Evolutionary conservation across 805 yeast species (phyloP), one percentile per base, ranked within the genome.

Genomic region (Candida maris): DNA sequence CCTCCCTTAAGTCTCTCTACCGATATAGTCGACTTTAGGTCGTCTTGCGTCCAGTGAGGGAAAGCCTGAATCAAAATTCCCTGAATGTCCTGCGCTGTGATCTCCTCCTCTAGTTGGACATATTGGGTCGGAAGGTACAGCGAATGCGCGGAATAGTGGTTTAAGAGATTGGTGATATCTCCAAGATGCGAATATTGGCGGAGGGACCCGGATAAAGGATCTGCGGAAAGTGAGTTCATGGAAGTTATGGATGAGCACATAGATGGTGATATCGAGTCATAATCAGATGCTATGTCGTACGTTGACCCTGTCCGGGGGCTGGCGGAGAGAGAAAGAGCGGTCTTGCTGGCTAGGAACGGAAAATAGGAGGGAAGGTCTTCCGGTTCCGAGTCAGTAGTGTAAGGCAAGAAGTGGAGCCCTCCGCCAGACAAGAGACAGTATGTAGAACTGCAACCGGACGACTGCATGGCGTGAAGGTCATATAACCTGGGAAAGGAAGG

Each of bases 1-100:
- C 84, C 84, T 1, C 84, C 84, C 0, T 81, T 75, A 21, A 77
- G 54, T 37, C 70, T 70, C 31, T 60, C 59, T 14, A 76, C 58
- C 8, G 47, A 27, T 6, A 77, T 62, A 4, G 59, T 38, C 1
- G 52, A 47, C 1, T 41, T 32, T 6, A 44, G 32, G 5, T 33
- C 26, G 5, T 26, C 27, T 15, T 22, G 32, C 13, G 31, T 36
- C 56, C 70, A 62, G 27, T 55, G 58, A 4, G 75, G 71, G 48
- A 77, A 75, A 3, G 75, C 65, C 32, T 62, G 59, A 19, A 53
- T 36, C 23, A 76, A 51, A 30, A 76, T 56, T 10, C 45, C 42
- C 24, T 60, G 62, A 19, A 74, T 62, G 38, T 68, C 70, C 3
- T 49, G 45, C 35, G 56, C 62, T 36, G 62, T 60, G 25, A 59